These are phyloP conservation scores for Lentinus brumalis DNA, from an alignment of 768 basidiomycete species.

Conservation along the genomic window DNA sequence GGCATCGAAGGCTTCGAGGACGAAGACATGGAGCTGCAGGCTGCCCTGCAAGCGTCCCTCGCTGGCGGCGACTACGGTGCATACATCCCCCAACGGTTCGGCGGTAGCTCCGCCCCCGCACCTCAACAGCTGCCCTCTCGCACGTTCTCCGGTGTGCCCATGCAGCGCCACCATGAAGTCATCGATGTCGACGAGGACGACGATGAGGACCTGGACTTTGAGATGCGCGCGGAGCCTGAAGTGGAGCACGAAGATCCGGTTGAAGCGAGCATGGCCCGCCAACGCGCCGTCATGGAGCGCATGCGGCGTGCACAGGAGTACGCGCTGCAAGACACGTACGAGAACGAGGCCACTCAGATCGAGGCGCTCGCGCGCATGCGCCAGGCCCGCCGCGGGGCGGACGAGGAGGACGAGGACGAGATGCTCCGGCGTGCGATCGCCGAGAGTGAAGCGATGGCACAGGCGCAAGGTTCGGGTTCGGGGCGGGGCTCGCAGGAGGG, in stretches of 20 bases:
- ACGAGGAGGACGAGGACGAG: conserved; percentile 57
- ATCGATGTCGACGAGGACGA: conserved; percentile 25
- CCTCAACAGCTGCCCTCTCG: background rate
- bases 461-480: conserved; percentile 25
- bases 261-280: conserved; percentile 67
- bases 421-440: conserved; percentile 58
- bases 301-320: conserved; percentile 69
- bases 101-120: background rate
- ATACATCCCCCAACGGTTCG: background rate
- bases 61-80: conserved; percentile 30
- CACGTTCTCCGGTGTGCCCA: background rate
- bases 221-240: conserved; percentile 11
- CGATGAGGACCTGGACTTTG: conserved; percentile 24
- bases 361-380: conserved; percentile 17
- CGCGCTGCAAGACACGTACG: conserved; percentile 63
- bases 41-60: conserved; percentile 82
- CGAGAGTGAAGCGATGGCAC: conserved; percentile 55
- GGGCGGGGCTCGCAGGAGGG: conserved; percentile 27
- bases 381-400: background rate
- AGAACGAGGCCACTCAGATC: conserved; percentile 35
- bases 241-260: conserved; percentile 51
- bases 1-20: conserved; percentile 59
- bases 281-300: conserved; percentile 57
- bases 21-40: conserved; percentile 87
- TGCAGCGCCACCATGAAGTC: conserved; percentile 16